Evolutionary conservation across 192 early-diverging fungal genomes (phyloP).

Genomic region (Backusella mclennaniae): DNA sequence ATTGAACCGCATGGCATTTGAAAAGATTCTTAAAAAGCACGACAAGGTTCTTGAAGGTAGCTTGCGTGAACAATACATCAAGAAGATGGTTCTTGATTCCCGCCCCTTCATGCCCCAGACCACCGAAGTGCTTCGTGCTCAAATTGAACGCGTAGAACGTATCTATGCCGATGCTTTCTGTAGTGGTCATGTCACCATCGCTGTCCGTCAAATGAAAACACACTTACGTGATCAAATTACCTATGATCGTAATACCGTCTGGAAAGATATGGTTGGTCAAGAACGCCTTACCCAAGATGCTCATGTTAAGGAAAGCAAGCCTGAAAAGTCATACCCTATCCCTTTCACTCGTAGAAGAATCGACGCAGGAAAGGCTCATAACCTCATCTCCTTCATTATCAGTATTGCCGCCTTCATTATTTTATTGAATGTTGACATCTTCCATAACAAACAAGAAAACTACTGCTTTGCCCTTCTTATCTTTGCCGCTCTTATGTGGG

Average conservation of each 20-base stretch:
- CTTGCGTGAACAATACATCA: slow-evolving; percentile 38
- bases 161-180: slow-evolving; percentile 64
- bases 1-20: slow-evolving; percentile 84
- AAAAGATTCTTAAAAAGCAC: slow-evolving; percentile 93
- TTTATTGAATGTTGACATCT: slow-evolving; percentile 58
- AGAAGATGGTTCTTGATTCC: slow-evolving; percentile 51
- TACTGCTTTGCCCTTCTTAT: slow-evolving; percentile 88
- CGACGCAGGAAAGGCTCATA: not conserved
- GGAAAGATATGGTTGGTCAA: slow-evolving; percentile 75
- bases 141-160: slow-evolving; percentile 53
- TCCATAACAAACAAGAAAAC: slow-evolving; percentile 69
- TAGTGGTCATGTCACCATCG: slow-evolving; percentile 49
- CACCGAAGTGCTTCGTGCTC: slow-evolving; percentile 41
- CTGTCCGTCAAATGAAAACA: slow-evolving; percentile 57
- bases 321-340: slow-evolving; percentile 25
- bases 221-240: slow-evolving; percentile 66
- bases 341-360: slow-evolving; percentile 18
- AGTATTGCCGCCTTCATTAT: slow-evolving; percentile 56
- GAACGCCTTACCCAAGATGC: slow-evolving; percentile 53
- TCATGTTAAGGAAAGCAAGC: slow-evolving; percentile 35
- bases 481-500: slow-evolving; percentile 84
- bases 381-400: slow-evolving; percentile 36
- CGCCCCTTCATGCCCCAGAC: slow-evolving; percentile 57
- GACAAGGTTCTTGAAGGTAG: slow-evolving; percentile 79
- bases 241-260: slow-evolving; percentile 77